Evolutionary conservation across 768 basidiomycete species (phyloP).

Genomic region (Tylopilus sp.): DNA sequence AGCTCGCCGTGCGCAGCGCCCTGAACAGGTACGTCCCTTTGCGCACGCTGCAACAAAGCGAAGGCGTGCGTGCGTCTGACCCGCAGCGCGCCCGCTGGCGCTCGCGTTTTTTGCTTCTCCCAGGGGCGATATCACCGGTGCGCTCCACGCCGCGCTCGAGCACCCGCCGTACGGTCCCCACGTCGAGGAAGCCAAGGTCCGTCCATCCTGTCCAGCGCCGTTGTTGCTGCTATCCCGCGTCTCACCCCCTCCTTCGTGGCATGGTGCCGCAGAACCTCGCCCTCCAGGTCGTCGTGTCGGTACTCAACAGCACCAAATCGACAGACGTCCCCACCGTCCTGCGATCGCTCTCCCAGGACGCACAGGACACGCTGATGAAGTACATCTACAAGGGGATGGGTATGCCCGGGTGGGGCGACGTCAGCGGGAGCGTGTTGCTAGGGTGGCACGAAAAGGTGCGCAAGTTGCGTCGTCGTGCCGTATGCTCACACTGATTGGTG

Average conservation of each 20-base stretch:
- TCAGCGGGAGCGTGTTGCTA: conserved; percentile 59
- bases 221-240: too few species aligned
- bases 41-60: too few species aligned
- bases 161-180: conserved; percentile 86
- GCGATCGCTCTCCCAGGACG: conserved; percentile 65
- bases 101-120: too few species aligned
- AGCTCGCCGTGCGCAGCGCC: conserved; percentile 63
- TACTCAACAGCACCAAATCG: conserved; percentile 91
- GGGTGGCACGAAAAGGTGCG: conserved; percentile 96
- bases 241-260: too few species aligned
- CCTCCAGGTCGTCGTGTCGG: conserved; percentile 75
- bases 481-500: not conserved
- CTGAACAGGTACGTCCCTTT: conserved; percentile 62
- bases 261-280: conserved; percentile 78
- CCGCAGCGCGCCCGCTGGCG: too few species aligned
- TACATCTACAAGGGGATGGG: conserved; percentile 98
- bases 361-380: conserved; percentile 93
- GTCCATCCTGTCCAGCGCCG: conserved; percentile 6
- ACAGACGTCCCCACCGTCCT: conserved; percentile 79
- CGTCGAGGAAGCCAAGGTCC: conserved; percentile 88
- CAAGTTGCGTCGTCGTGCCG: not conserved
- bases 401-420: conserved; percentile 54
- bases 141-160: conserved; percentile 67
- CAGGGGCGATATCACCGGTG: conserved; percentile 76
- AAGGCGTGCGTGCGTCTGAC: too few species aligned